Conservation (phyloP, 1,284 basidiomycete species). For the Ceratobasidium sp. region DNA sequence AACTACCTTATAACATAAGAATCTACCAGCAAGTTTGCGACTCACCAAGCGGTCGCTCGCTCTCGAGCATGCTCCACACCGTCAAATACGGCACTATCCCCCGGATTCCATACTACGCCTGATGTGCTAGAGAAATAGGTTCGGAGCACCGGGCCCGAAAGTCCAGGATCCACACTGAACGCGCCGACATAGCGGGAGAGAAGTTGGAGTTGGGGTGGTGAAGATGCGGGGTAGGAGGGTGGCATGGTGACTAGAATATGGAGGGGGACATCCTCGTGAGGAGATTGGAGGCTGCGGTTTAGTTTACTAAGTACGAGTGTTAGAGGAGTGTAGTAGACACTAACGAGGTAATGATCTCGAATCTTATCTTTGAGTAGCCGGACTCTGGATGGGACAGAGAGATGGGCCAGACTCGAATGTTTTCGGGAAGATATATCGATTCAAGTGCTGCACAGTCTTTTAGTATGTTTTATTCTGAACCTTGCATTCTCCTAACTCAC, state of each 20-base stretch:
- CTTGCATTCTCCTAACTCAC: not conserved
- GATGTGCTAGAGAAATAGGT: slow-evolving; percentile 81
- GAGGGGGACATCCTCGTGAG: slow-evolving; percentile 71
- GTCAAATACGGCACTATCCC: slow-evolving; percentile 88
- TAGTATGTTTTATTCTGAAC: not conserved
- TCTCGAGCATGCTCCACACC: slow-evolving; percentile 85
- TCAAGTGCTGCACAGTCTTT: slow-evolving; percentile 11
- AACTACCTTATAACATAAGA: no score
- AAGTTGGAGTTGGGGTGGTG: slow-evolving; percentile 86
- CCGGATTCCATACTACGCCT: slow-evolving; percentile 81
- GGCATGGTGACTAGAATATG: slow-evolving; percentile 82
- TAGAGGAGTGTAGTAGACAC: not conserved
- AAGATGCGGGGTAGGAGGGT: slow-evolving; percentile 75
- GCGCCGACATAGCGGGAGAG: slow-evolving; percentile 88
- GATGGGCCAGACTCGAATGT: slow-evolving; percentile 40
- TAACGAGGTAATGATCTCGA: slow-evolving; percentile 34
- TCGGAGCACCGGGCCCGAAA: slow-evolving; percentile 84
- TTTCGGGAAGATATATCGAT: slow-evolving; percentile 40
- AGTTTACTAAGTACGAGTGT: not conserved
- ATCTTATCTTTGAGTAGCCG: slow-evolving; percentile 22
- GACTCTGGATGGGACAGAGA: slow-evolving; percentile 34
- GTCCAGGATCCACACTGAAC: slow-evolving; percentile 76
- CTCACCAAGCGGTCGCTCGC: slow-evolving; percentile 60
- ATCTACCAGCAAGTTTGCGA: no score
- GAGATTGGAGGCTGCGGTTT: slow-evolving; percentile 65